Evolutionary conservation across 192 early-diverging fungal species (phyloP), one percentile per base, ranked within the genome.

Genomic region (Gigaspora rosea): DNA sequence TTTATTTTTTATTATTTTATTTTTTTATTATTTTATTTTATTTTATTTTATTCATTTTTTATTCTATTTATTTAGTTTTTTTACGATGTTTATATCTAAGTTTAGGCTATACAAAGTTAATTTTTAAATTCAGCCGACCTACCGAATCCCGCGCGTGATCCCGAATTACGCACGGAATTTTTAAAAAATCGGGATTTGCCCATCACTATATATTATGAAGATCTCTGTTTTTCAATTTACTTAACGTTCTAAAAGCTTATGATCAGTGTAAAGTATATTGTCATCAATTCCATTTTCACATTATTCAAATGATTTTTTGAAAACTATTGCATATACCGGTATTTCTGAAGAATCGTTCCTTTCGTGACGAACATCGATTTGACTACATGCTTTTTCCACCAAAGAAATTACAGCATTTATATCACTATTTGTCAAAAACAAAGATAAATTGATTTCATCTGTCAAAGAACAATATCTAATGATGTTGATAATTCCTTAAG

Each of bases 261-360:
- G 18, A 49, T 62, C 47, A 33, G 73, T 20, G 0, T 33, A 22
- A 13, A 18, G 16, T 7, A 64, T 63, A 49, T 52, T 33, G 80
- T 83, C 78, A 32, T 81, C 82, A 82, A 83, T 18, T 83, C 85
- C 8, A 83, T 54, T 33, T 82, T 80, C 11, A 83, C 71, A 41
- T 80, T 73, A 16, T 49, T 56, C 41, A 83, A 54, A 48, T 82
- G 80, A 9, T 56, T 49, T 51, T 73, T 79, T 57, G 69, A n/a
- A 68, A 18, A 80, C 20, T 20, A 83, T 71, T 20, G 76, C 75
- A 56, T 73, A 83, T n/a, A n/a, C n/a, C n/a, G n/a, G n/a, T 22
- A 58, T 54, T 36, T 85, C 82, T 8, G 77, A 71, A 20, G 50
- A 56, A 54, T 70, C 61, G 22, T 33, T 51, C 41, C 20, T 73